phyloP scores from a whole-genome alignment of 345 rosid species.

The Cardiospermum halicacabum region DNA sequence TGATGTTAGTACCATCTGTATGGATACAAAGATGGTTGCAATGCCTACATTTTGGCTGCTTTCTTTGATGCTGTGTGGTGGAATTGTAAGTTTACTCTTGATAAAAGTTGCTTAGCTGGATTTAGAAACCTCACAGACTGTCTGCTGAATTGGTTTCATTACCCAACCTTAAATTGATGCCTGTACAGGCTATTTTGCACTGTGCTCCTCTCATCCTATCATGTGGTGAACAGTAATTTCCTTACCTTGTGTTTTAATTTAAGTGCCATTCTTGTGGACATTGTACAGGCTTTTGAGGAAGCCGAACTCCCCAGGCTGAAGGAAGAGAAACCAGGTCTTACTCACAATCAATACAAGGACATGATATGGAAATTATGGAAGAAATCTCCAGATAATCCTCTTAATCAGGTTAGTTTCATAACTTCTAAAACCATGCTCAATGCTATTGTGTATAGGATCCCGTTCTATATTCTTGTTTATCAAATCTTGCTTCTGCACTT shows the following conservation, averaged over 20 bases:
- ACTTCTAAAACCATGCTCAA: neutral
- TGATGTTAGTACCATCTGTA: neutral
- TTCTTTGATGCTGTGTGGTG: neutral
- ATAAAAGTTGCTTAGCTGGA: neutral
- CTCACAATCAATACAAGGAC: conserved; percentile 93
- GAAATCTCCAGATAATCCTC: conserved; percentile 98
- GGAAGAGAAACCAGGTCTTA: conserved; percentile 96
- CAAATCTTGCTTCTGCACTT: neutral
- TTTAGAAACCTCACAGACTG: neutral
- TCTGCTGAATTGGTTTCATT: neutral
- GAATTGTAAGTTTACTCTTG: neutral
- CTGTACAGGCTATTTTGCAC: neutral
- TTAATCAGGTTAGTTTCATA: conserved; percentile 63
- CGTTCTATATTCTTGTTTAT: neutral
- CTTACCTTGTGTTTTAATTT: conserved; percentile 1
- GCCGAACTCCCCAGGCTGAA: conserved; percentile 87
- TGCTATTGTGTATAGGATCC: neutral
- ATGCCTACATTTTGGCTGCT: neutral
- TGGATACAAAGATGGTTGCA: neutral
- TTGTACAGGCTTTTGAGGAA: conserved; percentile 83
- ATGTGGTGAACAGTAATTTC: neutral
- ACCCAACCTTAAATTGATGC: neutral
- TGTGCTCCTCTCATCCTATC: neutral
- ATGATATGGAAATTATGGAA: conserved; percentile 99
- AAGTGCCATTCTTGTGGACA: conserved; percentile 3